These are phyloP conservation scores for Entrophospora sp. DNA, from an alignment of 192 early-diverging fungal species.

Conservation along the genomic window DNA sequence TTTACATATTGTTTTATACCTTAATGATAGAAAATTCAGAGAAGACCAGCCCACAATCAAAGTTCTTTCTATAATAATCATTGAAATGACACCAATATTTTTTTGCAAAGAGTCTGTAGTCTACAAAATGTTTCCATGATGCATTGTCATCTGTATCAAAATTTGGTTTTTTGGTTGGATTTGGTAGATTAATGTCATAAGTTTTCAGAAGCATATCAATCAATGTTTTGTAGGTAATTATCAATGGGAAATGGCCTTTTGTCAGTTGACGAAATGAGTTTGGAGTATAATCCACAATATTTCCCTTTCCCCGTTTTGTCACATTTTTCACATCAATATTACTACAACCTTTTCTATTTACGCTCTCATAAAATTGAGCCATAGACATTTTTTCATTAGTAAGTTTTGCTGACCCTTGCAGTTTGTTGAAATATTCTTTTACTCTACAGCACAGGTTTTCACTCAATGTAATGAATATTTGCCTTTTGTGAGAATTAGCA, in stretches of 20 bases:
- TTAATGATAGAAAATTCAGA: too few species aligned
- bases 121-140: not conserved
- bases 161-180: not conserved
- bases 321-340: not conserved
- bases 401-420: not conserved
- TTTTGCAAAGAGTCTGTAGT: not conserved
- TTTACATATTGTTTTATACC: too few species aligned
- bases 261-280: constrained; percentile 3
- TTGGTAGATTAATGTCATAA: not conserved
- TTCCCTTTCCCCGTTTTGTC: not conserved
- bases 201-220: not conserved
- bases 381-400: not conserved
- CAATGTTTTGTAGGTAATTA: not conserved
- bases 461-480: too few species aligned
- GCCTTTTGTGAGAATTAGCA: too few species aligned
- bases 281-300: too few species aligned
- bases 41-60: too few species aligned
- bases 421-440: constrained; percentile 1
- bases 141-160: not conserved
- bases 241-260: not conserved
- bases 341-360: too few species aligned
- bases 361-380: not conserved
- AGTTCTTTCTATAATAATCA: too few species aligned
- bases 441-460: too few species aligned
- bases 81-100: not conserved